Evolutionary conservation across 768 basidiomycete genomes (phyloP).

Genomic region (Daedalea quercina): DNA sequence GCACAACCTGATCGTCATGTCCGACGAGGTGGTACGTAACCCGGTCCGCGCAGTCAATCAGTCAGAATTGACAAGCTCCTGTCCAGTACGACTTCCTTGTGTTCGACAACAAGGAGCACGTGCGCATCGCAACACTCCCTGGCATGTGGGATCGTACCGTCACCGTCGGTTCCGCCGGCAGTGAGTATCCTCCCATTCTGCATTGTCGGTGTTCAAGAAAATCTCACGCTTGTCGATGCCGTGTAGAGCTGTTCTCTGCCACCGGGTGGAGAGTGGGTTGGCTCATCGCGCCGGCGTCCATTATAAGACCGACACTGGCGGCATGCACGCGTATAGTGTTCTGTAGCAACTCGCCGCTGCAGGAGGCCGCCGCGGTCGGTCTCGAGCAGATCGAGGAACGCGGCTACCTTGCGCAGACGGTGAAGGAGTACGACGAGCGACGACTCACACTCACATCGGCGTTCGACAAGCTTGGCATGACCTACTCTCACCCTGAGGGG

Average conservation of each 20-base stretch:
- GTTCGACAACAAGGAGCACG: slow-evolving; percentile 82
- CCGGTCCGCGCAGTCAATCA: not conserved
- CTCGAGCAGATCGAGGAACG: slow-evolving; percentile 71
- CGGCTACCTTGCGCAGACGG: slow-evolving; percentile 73
- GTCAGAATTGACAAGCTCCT: not conserved
- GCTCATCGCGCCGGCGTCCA: slow-evolving; percentile 81
- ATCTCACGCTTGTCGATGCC: not conserved
- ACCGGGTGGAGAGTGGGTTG: slow-evolving; percentile 98
- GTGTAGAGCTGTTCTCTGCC: slow-evolving; percentile 86
- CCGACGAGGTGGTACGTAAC: slow-evolving; percentile 88
- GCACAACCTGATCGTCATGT: slow-evolving; percentile 86
- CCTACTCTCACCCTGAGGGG: slow-evolving; percentile 85
- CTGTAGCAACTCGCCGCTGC: slow-evolving; percentile 89
- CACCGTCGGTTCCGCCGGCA: slow-evolving; percentile 93
- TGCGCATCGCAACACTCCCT: slow-evolving; percentile 89
- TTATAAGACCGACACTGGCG: slow-evolving; percentile 82
- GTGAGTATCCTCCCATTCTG: slow-evolving; percentile 38
- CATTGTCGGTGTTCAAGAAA: slow-evolving; percentile 2
- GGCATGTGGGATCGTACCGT: slow-evolving; percentile 99
- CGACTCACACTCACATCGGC: slow-evolving; percentile 65
- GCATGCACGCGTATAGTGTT: slow-evolving; percentile 93
- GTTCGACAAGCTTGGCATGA: slow-evolving; percentile 80
- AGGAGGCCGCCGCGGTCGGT: slow-evolving; percentile 90
- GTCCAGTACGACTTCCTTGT: slow-evolving; percentile 87
- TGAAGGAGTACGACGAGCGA: slow-evolving; percentile 73